phyloP scores from a whole-genome alignment of 306 rosid genomes.

The Castanospermum australe region DNA sequence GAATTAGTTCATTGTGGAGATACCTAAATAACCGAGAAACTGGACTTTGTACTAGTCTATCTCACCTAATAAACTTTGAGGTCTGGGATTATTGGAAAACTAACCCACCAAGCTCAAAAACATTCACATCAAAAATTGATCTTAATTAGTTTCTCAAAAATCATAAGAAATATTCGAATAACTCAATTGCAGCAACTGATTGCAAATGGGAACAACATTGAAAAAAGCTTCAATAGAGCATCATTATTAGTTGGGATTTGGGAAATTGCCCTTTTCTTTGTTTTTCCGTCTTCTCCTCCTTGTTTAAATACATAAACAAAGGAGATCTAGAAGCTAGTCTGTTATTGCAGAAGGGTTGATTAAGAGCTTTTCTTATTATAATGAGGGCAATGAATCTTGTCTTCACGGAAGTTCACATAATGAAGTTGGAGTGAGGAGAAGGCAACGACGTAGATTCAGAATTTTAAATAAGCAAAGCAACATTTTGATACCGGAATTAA shows the following conservation, averaged over 20 bases:
- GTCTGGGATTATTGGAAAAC: neutral
- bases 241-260: neutral
- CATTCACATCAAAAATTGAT: neutral
- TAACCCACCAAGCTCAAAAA: neutral
- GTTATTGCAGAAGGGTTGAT: neutral
- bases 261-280: neutral
- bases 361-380: neutral
- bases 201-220: too few relatives aligned
- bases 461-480: constrained; percentile 10
- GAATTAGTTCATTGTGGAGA: constrained; percentile 33
- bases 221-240: too few relatives aligned
- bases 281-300: too few relatives aligned
- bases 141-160: neutral
- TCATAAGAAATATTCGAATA: neutral
- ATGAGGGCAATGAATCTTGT: neutral
- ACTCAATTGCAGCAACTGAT: too few relatives aligned
- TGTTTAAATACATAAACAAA: neutral
- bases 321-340: neutral
- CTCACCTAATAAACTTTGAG: constrained; percentile 24
- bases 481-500: neutral
- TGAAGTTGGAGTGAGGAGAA: constrained; percentile 39
- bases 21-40: neutral
- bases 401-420: constrained; percentile 30
- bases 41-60: constrained; percentile 15
- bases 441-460: constrained; percentile 29